Evolutionary conservation across 768 basidiomycete genomes (phyloP).

Genomic region (Leccinum sublutescens): DNA sequence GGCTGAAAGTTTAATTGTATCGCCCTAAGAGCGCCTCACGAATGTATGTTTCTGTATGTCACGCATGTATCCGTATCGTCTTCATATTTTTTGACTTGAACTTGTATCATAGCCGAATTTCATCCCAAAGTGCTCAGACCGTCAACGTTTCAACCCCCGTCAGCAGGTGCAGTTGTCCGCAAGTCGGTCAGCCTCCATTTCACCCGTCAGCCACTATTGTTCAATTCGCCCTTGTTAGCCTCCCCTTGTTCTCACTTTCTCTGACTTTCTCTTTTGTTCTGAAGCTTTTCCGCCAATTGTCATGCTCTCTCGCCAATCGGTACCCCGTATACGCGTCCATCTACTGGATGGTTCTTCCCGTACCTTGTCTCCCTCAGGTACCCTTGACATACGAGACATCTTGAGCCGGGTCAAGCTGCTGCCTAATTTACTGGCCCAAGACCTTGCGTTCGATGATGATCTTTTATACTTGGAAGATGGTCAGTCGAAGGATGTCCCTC

Average conservation of each 20-base stretch:
- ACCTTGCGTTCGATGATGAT: constrained; percentile 16
- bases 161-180: neutral
- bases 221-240: constrained; percentile 4
- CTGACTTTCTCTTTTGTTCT: neutral
- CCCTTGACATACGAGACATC: constrained; percentile 29
- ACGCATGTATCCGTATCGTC: constrained; percentile 18
- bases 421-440: constrained; percentile 24
- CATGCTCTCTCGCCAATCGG: constrained; percentile 19
- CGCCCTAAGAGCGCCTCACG: constrained; percentile 1
- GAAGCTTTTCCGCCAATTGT: constrained; percentile 3
- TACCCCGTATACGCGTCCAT: constrained; percentile 26
- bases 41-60: constrained; percentile 21
- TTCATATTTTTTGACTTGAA: constrained; percentile 10
- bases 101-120: constrained; percentile 8
- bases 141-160: neutral
- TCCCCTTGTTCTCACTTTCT: constrained; percentile 3
- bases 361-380: constrained; percentile 20
- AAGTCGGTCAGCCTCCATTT: constrained; percentile 20
- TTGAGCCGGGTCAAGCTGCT: constrained; percentile 11
- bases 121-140: neutral
- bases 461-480: constrained; percentile 10
- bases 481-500: constrained; percentile 24
- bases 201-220: constrained; percentile 21
- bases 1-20: constrained; percentile 31
- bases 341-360: constrained; percentile 11